Conservation (phyloP, 352 stramenopile species). For the Globisporangium splendens region DNA sequence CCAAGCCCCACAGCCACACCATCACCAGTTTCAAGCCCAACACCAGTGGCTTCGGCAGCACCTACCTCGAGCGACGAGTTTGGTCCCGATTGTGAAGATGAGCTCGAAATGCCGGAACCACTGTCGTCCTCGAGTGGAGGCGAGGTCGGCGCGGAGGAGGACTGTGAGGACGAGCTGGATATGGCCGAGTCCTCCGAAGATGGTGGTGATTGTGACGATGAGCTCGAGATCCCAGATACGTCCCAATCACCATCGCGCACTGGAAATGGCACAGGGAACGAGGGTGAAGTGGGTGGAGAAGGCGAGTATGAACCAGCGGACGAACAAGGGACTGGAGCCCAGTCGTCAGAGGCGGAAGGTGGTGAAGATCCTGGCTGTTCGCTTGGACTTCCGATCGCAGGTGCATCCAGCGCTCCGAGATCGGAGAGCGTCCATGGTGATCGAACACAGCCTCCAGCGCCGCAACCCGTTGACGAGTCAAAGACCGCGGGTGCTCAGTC, state of each 20-base stretch:
- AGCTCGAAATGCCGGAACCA: background rate
- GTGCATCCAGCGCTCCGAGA: too few relatives aligned
- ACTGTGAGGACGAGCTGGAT: conserved; percentile 7
- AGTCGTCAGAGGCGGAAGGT: too few relatives aligned
- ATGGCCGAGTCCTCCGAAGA: background rate
- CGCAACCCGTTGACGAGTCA: too few relatives aligned
- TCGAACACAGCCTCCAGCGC: too few relatives aligned
- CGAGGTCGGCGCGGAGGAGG: background rate
- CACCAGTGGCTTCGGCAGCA: background rate
- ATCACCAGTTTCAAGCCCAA: background rate
- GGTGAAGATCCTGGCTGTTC: too few relatives aligned
- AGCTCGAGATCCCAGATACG: background rate
- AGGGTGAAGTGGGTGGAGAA: background rate
- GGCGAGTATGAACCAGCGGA: background rate
- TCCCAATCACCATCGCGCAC: too few relatives aligned
- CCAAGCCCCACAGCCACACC: background rate
- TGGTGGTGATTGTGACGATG: conserved; percentile 4
- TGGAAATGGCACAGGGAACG: background rate
- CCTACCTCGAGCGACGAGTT: background rate
- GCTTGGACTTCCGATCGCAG: too few relatives aligned
- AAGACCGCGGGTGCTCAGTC: too few relatives aligned
- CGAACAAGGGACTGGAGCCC: too few relatives aligned
- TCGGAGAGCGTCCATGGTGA: too few relatives aligned
- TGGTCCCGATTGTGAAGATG: background rate
- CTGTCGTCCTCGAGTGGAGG: conserved; percentile 1